Conservation (phyloP, 2,329 filamentous ascomycete genomes). For the Leptographium radiaticola region DNA sequence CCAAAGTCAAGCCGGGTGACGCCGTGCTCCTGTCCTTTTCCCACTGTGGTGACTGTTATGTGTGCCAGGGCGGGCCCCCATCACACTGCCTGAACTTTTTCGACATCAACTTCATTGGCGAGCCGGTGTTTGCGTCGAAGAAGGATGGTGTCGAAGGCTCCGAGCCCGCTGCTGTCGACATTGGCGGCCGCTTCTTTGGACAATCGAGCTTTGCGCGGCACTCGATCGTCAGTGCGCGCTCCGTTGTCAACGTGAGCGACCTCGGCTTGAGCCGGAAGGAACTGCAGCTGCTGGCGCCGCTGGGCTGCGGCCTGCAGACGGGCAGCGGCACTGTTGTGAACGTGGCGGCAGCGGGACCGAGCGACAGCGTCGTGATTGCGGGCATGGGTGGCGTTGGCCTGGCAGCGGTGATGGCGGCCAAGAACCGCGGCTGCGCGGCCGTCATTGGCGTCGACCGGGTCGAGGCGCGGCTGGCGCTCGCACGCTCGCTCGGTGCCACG, state of each 20-base stretch:
- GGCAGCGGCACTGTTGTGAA: conserved; percentile 29
- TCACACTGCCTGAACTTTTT: conserved; percentile 17
- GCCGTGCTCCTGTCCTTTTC: conserved; percentile 22
- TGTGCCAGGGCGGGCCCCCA: conserved; percentile 16
- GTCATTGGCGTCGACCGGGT: conserved; percentile 34
- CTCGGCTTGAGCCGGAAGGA: background rate
- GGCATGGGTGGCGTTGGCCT: conserved; percentile 28
- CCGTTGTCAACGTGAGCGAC: conserved; percentile 1
- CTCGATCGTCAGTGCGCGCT: background rate
- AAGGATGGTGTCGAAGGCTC: background rate
- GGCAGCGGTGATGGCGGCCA: conserved; percentile 25
- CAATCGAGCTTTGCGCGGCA: conserved; percentile 4
- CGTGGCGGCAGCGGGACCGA: conserved; percentile 12
- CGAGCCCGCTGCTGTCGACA: background rate
- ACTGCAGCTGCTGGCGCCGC: conserved; percentile 19
- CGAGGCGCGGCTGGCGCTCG: conserved; percentile 25
- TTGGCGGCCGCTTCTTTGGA: conserved; percentile 6
- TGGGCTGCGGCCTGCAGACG: conserved; percentile 30
- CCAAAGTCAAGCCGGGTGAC: conserved; percentile 16
- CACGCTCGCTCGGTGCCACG: conserved; percentile 30
- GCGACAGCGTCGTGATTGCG: conserved; percentile 21
- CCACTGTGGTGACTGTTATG: conserved; percentile 19
- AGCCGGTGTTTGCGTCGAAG: background rate
- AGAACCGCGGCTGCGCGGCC: conserved; percentile 13
- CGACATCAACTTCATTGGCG: conserved; percentile 1